Conservation (phyloP, 2,329 filamentous ascomycete species). For the Botryotinia narcissicola region DNA sequence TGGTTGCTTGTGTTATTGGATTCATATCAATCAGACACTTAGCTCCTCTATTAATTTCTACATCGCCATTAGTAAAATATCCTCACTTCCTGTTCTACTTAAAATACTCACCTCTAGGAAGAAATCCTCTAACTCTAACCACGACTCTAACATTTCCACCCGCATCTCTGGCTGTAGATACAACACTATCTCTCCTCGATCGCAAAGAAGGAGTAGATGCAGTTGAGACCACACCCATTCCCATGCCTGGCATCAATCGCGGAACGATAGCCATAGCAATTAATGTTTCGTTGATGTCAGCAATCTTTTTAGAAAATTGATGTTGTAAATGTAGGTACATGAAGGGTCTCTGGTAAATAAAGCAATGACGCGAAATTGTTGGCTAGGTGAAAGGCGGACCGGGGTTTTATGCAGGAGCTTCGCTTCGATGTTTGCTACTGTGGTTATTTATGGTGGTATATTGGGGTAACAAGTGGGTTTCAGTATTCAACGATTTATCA, state of each 20-base stretch:
- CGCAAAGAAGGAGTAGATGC: slow-evolving; percentile 78
- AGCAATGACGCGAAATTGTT: slow-evolving; percentile 13
- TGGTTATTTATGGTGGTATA: not conserved
- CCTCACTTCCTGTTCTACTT: not conserved
- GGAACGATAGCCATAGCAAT: slow-evolving; percentile 44
- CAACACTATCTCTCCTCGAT: slow-evolving; percentile 66
- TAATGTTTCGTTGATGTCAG: slow-evolving; percentile 37
- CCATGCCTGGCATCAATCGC: slow-evolving; percentile 45
- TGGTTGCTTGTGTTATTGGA: slow-evolving; percentile 80
- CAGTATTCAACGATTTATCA: not conserved
- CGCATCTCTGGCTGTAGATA: slow-evolving; percentile 51
- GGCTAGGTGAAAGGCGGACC: slow-evolving; percentile 15
- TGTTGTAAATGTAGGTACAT: slow-evolving; percentile 36
- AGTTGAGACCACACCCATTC: slow-evolving; percentile 51
- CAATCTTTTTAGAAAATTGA: slow-evolving; percentile 31
- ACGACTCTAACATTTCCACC: slow-evolving; percentile 81
- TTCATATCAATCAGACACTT: slow-evolving; percentile 92
- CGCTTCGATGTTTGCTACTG: slow-evolving; percentile 3
- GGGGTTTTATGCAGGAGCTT: not conserved
- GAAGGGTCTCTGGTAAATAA: slow-evolving; percentile 7
- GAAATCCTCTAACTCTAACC: slow-evolving; percentile 75
- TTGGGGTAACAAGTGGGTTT: not conserved
- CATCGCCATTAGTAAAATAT: slow-evolving; percentile 24
- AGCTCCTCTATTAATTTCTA: slow-evolving; percentile 78
- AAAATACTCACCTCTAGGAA: slow-evolving; percentile 64